Conservation (phyloP, 345 rosid species). For the Capsella bursapastoris region DNA sequence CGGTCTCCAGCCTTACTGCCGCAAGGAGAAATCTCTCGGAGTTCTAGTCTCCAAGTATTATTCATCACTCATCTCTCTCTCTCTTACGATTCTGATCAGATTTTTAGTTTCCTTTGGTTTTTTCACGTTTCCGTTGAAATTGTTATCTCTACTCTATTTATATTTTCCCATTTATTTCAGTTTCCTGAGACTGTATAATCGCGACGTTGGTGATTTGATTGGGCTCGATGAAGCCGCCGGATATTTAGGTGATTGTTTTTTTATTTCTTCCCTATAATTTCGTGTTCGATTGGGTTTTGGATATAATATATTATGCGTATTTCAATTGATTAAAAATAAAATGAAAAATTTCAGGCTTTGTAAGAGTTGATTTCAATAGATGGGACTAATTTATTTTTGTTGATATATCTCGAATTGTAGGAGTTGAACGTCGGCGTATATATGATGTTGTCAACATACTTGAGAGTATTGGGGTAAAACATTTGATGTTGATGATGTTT, state of each 20-base stretch:
- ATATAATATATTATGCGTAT: background rate
- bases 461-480: slow-evolving; percentile 75
- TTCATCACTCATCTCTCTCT: background rate
- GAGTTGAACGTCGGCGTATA: slow-evolving; percentile 79
- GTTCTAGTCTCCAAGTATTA: slow-evolving; percentile 68
- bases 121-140: background rate
- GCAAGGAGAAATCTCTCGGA: slow-evolving; percentile 85
- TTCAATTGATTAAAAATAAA: background rate
- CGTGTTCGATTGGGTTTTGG: background rate
- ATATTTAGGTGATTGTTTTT: slow-evolving; percentile 52
- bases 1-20: slow-evolving; percentile 54
- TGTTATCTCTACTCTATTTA: background rate
- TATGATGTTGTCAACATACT: slow-evolving; percentile 82
- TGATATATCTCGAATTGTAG: slow-evolving; percentile 41
- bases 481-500: slow-evolving; percentile 13
- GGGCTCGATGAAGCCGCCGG: slow-evolving; percentile 82
- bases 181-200: slow-evolving; percentile 62
- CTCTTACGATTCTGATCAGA: background rate
- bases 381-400: background rate
- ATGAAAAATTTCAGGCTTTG: background rate
- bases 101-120: background rate
- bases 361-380: background rate
- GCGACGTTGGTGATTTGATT: slow-evolving; percentile 55
- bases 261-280: background rate
- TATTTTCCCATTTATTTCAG: slow-evolving; percentile 35